Percentiles rank a stretch among this genome's conserved stretches.
Conservation (phyloP, 2,329 filamentous ascomycete species). For the Acarospora socialis region DNA sequence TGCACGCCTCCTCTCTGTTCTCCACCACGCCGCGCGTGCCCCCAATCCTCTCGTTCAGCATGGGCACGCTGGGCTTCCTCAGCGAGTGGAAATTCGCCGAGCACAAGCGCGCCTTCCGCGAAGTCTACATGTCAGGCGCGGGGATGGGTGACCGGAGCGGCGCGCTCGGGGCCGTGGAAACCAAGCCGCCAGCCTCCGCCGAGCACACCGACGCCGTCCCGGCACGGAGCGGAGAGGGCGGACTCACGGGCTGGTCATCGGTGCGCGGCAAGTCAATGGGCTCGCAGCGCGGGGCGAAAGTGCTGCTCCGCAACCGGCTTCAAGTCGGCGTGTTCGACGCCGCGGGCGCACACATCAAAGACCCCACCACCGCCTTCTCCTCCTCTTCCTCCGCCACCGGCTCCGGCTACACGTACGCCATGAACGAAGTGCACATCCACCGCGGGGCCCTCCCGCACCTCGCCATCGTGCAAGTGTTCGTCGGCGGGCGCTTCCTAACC, state of each 20-base stretch:
- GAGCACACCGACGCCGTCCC: conserved; percentile 13
- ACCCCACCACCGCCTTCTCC: conserved; percentile 18
- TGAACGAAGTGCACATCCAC: conserved; percentile 93
- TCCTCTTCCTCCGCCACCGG: conserved; percentile 19
- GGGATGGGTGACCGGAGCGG: conserved; percentile 32
- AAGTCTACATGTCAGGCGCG: conserved; percentile 76
- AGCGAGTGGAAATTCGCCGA: conserved; percentile 94
- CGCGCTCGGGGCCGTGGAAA: conserved; percentile 30
- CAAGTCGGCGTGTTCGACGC: conserved; percentile 72
- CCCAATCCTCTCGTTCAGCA: conserved; percentile 86
- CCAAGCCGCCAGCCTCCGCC: conserved; percentile 19
- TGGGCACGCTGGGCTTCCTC: conserved; percentile 89
- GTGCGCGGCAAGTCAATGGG: conserved; percentile 73
- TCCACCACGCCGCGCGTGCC: conserved; percentile 69
- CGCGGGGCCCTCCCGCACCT: conserved; percentile 81
- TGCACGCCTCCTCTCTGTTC: conserved; percentile 76
- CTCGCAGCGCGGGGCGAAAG: conserved; percentile 54
- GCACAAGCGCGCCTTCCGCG: conserved; percentile 79
- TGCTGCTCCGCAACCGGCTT: conserved; percentile 74
- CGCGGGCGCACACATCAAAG: conserved; percentile 45
- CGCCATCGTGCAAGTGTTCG: conserved; percentile 79
- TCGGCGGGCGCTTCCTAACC: conserved; percentile 79
- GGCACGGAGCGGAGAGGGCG: too few relatives aligned
- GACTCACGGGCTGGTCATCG: conserved; percentile 51
- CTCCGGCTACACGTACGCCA: conserved; percentile 45